Evolutionary conservation across 2,329 filamentous ascomycete genomes (phyloP), one percentile per base, ranked within the genome.

Genomic region (Trichoderma guizhouense): DNA sequence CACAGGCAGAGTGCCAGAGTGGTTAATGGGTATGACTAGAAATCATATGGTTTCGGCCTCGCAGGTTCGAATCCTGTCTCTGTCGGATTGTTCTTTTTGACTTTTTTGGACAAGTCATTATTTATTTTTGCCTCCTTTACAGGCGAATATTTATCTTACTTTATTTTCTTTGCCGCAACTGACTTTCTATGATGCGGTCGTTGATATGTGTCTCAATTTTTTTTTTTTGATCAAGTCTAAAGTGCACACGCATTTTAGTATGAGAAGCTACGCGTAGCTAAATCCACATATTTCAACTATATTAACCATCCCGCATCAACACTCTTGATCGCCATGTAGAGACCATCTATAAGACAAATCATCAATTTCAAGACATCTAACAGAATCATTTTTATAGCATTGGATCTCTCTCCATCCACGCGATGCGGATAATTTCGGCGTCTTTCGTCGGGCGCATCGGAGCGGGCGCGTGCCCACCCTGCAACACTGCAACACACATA

Each of bases 1-100:
- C 55, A 26, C 14, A 32, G 68, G 68, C 68, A 55, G 68, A 71
- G 68, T 71, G 68, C 68, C 68, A 71, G 68, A 71, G 68, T 71
- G 68, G 68, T 71, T 71, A 71, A 71, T 71, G 68, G 68, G 68
- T 71, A 71, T 71, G 68, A 71, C 68, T 71, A 71, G 68, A 71
- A 71, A 71, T 71, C 68, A 71, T 71, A 71, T 71, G 68, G 68
- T 51, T 71, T 71, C 68, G 68, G 68, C 68, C 68, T 71, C 68
- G 39, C 68, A 71, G 68, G 68, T 71, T 71, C 68, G 68, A 71
- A 71, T 71, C 68, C 68, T 71, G 68, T 71, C 68, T 71, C 68
- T 55, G 68, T 71, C 68, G 68, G 47, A 26, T 69, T 14, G 53
- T 67, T 58, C 32, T 57, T 67, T 36, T 67, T 67, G 36, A 15